Percentiles rank a stretch among this genome's conserved stretches.
phyloP scores from a whole-genome alignment of 441 rosid species.

The Pelargonium fulgidum region DNA sequence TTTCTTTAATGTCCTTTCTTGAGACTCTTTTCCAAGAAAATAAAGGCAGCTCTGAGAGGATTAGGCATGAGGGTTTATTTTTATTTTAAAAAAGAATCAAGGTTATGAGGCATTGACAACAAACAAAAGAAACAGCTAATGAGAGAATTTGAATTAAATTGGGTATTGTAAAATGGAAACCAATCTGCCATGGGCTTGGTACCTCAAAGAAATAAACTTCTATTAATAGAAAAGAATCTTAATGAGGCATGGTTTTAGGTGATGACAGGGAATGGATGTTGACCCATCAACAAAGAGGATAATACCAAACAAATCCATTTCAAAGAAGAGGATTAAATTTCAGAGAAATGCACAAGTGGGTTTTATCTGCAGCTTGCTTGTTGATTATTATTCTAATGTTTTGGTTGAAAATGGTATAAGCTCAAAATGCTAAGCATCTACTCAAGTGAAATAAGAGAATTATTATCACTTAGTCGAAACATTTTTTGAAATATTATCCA shows the following conservation, averaged over 20 bases:
- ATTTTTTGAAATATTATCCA: no score
- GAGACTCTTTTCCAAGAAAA: neutral
- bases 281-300: slow-evolving; percentile 92
- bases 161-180: slow-evolving; percentile 9
- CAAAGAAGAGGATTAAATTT: slow-evolving; percentile 19
- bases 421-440: neutral
- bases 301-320: slow-evolving; percentile 75
- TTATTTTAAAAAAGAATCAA: no score
- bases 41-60: no score
- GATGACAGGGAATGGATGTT: slow-evolving; percentile 82
- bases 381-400: slow-evolving; percentile 27
- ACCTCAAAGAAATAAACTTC: slow-evolving; percentile 28
- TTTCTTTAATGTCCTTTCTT: neutral
- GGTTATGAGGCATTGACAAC: no score
- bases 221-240: slow-evolving; percentile 64
- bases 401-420: slow-evolving; percentile 33
- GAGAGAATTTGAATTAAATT: neutral
- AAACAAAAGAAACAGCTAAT: no score
- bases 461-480: no score
- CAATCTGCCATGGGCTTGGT: slow-evolving; percentile 11
- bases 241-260: slow-evolving; percentile 85
- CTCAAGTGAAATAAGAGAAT: no score
- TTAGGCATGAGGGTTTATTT: no score
- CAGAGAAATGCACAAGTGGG: slow-evolving; percentile 32
- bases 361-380: slow-evolving; percentile 20